Base-by-base conservation (phyloP, 257 asterid species). In the Leonotis leonurus region DNA sequence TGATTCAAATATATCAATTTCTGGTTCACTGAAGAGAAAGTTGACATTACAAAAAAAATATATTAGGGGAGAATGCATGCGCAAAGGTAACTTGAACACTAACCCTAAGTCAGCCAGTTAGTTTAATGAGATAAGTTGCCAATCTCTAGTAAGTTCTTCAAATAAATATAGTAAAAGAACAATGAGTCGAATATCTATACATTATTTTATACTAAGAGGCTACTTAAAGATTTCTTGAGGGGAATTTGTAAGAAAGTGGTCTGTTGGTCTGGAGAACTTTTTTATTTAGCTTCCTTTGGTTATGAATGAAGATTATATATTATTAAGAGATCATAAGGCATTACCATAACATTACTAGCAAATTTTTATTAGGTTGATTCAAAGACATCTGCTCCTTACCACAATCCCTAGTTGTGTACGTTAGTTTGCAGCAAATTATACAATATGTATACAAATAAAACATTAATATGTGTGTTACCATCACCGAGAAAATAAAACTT, bases 1-100 rank as follows among this genome's bases (percentile, higher is more conserved):
- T 22, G 94, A 77, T 81, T 93, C 99, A 74, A 93, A 93, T 45
- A 89, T 56, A 70, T 93, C 99, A 41, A 93, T 93, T 68, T 93
- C 99, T n/a, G 95, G 80, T 70, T 82, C 97, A 65, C 99, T 93
- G 86, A 48, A 67, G 21, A 59, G 56, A 75, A 33, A 55, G 70
- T 37, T 58, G 37, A 17, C 46, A 68, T 61, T 12, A 61, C 41
- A 64, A 62, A 66, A 62, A 65, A 65, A 18, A 56, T 67, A n/a
- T n/a, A n/a, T n/a, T n/a, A n/a, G n/a, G n/a, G 49, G 64, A 67
- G 29, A 61, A 29, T 37, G 43, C 5, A 49, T 60, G 67, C 64
- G 32, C 53, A 24, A 51, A 24, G 37, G 21, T 53, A 35, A 22
- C 60, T 39, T 39, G 63, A 27, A 62, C 5, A 20, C n/a, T n/a